Conservation (phyloP, 495 filamentous ascomycete genomes). For the Aspergillus heteromorphus region DNA sequence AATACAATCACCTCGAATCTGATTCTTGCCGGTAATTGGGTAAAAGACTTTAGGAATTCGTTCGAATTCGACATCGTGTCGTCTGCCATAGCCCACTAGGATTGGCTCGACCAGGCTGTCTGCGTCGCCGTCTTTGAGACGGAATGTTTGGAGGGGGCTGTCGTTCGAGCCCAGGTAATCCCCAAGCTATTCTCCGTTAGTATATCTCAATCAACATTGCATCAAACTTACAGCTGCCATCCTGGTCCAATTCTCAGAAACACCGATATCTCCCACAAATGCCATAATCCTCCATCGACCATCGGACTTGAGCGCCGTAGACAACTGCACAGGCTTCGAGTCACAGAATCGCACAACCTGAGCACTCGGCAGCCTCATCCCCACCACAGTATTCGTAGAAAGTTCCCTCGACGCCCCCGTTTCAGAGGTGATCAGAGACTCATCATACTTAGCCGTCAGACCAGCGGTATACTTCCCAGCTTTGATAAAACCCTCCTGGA, state of each 20-base stretch:
- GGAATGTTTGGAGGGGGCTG: constrained; percentile 40
- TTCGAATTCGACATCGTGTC: constrained; percentile 51
- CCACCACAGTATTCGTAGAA: constrained; percentile 45
- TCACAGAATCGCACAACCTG: constrained; percentile 57
- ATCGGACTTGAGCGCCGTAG: constrained; percentile 43
- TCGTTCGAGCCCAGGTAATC: constrained; percentile 30
- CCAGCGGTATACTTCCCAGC: constrained; percentile 62
- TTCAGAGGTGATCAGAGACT: constrained; percentile 41
- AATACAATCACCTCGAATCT: constrained; percentile 46
- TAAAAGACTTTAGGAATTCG: constrained; percentile 56
- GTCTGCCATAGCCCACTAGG: constrained; percentile 48
- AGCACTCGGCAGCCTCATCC: constrained; percentile 53
- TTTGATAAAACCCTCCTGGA: constrained; percentile 56
- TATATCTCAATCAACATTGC: neutral
- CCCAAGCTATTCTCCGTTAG: constrained; percentile 26
- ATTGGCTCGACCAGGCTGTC: constrained; percentile 60
- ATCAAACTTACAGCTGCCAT: constrained; percentile 40
- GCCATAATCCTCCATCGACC: constrained; percentile 59
- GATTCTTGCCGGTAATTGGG: constrained; percentile 53
- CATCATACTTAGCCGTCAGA: constrained; percentile 51
- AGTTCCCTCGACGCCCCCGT: constrained; percentile 24
- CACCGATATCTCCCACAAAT: constrained; percentile 49
- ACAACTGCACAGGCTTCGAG: constrained; percentile 53
- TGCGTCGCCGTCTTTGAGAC: constrained; percentile 34
- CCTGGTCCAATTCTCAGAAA: constrained; percentile 26